Base-by-base conservation (phyloP, 306 rosid species). In the Vicia faba region DNA sequence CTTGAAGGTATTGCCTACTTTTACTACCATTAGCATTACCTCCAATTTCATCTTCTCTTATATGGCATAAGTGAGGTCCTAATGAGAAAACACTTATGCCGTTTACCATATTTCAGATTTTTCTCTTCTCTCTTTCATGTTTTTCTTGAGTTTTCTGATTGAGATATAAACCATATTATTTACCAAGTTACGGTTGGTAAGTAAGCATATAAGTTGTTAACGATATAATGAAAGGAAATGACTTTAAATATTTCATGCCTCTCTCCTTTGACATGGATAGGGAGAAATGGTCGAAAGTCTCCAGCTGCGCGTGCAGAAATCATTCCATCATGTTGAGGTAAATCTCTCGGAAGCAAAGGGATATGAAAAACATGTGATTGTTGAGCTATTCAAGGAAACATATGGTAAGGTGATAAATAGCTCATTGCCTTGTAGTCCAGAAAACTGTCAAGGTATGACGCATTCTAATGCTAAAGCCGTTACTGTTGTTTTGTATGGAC, bases 291-390 rank as follows among this genome's bases (percentile, higher is more conserved):
- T 82, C 3, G 78, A 78, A 3, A 81, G 75, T 29, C 75, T 92
- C 4, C 35, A 85, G 62, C 89, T 92, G 69, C 70, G 65, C 11
- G 72, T 88, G 48, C 79, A 71, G 66, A 86, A 78, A 65, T 92
- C 96, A 41, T 53, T 46, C 3, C 84, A 68, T 41, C 90, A 85
- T 69, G 80, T 92, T 3, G 96, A 92, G 76, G 83, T 92, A 7
- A 92, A 87, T 82, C 79, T 89, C 9, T 87, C 92, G 18, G 87
- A 87, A 55, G 70, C 86, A 50, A 85, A 80, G 71, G 98, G 96
- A 12, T 85, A 84, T 59, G 95, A 92, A 66, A 80, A 89, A 69
- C 84, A 87, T 43, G 92, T 85, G n/a, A 77, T 92, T 39, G 77
- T 68, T 58, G 89, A 92, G 31, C 85, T 89, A 65, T 89, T 89